Conservation (phyloP, 2,329 filamentous ascomycete species). For the Fusarium caatingaense region DNA sequence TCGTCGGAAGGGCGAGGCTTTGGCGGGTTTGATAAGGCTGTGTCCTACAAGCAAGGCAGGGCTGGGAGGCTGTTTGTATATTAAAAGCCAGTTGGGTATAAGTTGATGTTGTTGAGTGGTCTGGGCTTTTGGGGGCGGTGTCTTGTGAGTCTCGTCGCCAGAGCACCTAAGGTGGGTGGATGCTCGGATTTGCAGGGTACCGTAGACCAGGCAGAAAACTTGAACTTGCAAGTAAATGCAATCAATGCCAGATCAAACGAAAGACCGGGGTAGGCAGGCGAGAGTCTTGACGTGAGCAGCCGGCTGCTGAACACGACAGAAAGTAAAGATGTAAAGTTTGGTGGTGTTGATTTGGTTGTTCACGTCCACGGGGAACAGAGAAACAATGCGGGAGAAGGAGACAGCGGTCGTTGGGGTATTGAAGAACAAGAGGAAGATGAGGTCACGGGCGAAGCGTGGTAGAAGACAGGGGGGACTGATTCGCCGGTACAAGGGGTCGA, state of each 20-base stretch:
- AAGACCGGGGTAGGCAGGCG: conserved; percentile 37
- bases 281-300: conserved; percentile 45
- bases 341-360: conserved; percentile 44
- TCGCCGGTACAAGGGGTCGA: conserved; percentile 39
- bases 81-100: conserved; percentile 41
- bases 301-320: conserved; percentile 47
- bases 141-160: conserved; percentile 44
- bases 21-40: conserved; percentile 39
- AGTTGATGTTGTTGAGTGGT: conserved; percentile 42
- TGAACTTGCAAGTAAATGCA: conserved; percentile 38
- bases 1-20: conserved; percentile 40
- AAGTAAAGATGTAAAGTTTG: conserved; percentile 29
- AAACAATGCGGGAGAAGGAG: conserved; percentile 43
- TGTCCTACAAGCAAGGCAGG: conserved; percentile 34
- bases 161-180: conserved; percentile 40
- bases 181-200: conserved; percentile 42
- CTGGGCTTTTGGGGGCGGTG: conserved; percentile 45
- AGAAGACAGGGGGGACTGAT: conserved; percentile 38
- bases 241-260: conserved; percentile 41
- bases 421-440: conserved; percentile 46
- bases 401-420: conserved; percentile 41
- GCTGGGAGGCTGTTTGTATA: conserved; percentile 41
- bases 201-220: conserved; percentile 45
- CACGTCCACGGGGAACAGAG: conserved; percentile 45
- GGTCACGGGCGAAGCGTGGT: conserved; percentile 46